phyloP scores from a whole-genome alignment of 2,329 filamentous ascomycete species.

The Diaporthe citriasiana region DNA sequence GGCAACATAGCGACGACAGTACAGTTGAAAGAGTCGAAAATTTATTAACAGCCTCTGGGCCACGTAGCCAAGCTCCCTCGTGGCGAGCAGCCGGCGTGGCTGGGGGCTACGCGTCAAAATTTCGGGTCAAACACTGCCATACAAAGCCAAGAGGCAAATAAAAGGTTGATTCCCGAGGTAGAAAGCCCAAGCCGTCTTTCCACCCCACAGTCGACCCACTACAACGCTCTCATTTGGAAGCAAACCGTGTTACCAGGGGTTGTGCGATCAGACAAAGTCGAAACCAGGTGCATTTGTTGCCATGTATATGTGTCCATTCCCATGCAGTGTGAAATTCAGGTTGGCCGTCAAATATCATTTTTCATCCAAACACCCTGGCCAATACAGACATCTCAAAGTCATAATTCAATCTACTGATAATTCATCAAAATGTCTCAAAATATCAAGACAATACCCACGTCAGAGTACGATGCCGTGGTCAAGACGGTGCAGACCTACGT shows the following conservation, averaged over 20 bases:
- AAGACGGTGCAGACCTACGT: slow-evolving; percentile 3
- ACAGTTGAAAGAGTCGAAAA: too few species aligned
- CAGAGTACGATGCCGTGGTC: slow-evolving; percentile 13
- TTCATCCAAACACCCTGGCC: not conserved
- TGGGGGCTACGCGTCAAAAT: slow-evolving; percentile 14
- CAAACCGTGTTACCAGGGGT: slow-evolving; percentile 1
- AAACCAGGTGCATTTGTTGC: not conserved
- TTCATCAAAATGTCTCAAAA: not conserved
- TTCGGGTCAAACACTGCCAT: slow-evolving; percentile 21
- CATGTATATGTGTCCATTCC: not conserved
- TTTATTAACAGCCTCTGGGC: not conserved
- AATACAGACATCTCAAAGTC: not conserved
- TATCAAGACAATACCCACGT: not conserved
- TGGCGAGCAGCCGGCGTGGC: slow-evolving; percentile 4
- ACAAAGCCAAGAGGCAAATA: slow-evolving; percentile 11
- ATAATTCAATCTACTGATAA: not conserved
- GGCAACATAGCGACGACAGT: too few species aligned
- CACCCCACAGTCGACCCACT: slow-evolving; percentile 4
- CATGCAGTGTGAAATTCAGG: not conserved
- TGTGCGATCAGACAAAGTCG: slow-evolving; percentile 10
- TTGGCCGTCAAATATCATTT: not conserved
- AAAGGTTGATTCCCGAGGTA: not conserved
- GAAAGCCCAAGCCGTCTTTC: not conserved
- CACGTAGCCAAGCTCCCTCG: not conserved
- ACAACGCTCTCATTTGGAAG: not conserved